Conservation (phyloP, 2,329 filamentous ascomycete species). For the Sarocladium oryzae region DNA sequence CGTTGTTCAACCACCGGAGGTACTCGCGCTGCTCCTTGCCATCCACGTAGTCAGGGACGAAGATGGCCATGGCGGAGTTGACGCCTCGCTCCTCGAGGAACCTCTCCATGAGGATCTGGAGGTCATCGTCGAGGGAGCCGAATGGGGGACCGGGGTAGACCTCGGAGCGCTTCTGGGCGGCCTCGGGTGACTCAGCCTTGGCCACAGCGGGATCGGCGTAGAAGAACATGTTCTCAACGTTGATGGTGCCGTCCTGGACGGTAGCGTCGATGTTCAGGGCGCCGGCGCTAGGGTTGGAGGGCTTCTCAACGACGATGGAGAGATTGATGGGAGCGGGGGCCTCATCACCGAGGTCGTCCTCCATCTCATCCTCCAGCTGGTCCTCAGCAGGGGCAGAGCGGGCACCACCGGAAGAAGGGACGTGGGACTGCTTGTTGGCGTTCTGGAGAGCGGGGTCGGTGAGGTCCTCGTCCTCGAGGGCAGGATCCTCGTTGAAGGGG, state of each 20-base stretch:
- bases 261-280: constrained; percentile 81
- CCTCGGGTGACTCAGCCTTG: constrained; percentile 67
- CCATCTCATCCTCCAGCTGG: constrained; percentile 39
- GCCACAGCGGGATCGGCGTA: constrained; percentile 74
- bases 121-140: constrained; percentile 89
- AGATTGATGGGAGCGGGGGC: constrained; percentile 72
- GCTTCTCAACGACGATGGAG: constrained; percentile 80
- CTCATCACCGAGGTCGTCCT: constrained; percentile 46
- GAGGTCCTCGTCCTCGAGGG: constrained; percentile 32
- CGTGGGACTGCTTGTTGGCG: constrained; percentile 47
- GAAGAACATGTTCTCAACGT: constrained; percentile 87
- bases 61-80: constrained; percentile 77
- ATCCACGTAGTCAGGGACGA: constrained; percentile 94
- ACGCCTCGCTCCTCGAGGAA: constrained; percentile 94
- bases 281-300: constrained; percentile 55
- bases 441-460: constrained; percentile 37
- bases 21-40: constrained; percentile 99
- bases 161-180: constrained; percentile 67
- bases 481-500: constrained; percentile 30
- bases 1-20: constrained; percentile 76
- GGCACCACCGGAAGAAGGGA: constrained; percentile 43
- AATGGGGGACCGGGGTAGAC: constrained; percentile 90
- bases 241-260: constrained; percentile 77
- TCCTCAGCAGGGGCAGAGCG: constrained; percentile 47
- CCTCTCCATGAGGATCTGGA: constrained; percentile 85